These are phyloP conservation scores for Boletus pseudopeckii DNA, from an alignment of 768 basidiomycete species.

Conservation along the genomic window DNA sequence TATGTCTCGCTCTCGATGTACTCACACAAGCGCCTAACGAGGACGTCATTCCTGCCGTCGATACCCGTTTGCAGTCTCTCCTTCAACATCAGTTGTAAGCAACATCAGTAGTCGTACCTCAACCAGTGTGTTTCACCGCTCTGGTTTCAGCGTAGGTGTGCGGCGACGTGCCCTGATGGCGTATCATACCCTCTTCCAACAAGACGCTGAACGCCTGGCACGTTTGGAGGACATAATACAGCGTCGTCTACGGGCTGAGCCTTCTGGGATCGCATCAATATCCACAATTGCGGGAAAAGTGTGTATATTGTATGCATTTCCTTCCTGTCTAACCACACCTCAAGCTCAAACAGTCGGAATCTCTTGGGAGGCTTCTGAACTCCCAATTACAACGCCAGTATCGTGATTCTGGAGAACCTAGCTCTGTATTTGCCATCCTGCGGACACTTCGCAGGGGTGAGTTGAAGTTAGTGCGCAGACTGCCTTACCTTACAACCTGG, in stretches of 20 bases:
- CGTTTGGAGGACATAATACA: conserved; percentile 32
- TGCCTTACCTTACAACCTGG: neutral
- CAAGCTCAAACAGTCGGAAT: conserved; percentile 24
- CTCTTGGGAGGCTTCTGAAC: conserved; percentile 23
- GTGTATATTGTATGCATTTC: conserved; percentile 1
- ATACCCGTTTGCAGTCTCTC: conserved; percentile 59
- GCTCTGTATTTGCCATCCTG: conserved; percentile 13
- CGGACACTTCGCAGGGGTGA: conserved; percentile 23
- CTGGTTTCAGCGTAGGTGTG: conserved; percentile 46
- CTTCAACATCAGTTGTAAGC: conserved; percentile 77
- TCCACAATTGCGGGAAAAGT: conserved; percentile 23
- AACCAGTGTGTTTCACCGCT: conserved; percentile 2
- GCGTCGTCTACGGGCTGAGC: conserved; percentile 9
- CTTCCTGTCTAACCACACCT: conserved; percentile 1
- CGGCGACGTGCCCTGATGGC: conserved; percentile 62
- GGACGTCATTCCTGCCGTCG: conserved; percentile 75
- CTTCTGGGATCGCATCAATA: conserved; percentile 6
- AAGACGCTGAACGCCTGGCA: conserved; percentile 45
- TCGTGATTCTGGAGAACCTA: conserved; percentile 7
- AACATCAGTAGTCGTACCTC: conserved; percentile 25
- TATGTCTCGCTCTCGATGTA: conserved; percentile 71
- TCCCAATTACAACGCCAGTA: conserved; percentile 15
- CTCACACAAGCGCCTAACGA: conserved; percentile 59
- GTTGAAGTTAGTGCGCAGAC: conserved; percentile 18
- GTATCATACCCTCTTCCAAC: conserved; percentile 48